Evolutionary conservation across 78 protist species (phyloP), one percentile per base, ranked within the genome.

Genomic region (Cavenderia fasciculata): DNA sequence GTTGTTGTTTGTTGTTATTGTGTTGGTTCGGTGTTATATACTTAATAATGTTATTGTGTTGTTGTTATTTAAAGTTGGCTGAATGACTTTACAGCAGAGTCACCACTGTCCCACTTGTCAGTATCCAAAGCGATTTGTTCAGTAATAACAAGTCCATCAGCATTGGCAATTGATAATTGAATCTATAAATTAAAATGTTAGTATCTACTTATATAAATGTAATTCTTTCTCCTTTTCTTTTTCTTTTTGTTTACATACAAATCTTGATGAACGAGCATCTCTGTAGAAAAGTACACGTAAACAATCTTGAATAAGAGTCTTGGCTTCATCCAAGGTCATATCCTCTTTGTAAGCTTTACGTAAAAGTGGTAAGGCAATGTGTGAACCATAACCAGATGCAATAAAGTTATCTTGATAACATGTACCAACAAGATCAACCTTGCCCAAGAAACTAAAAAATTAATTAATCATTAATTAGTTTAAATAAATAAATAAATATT

Each of bases 361-460:
- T 7, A 96, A 31, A 10, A 96, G 49, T 27, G 98, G 97, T 41
- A 72, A 49, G 6, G 97, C 97, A 29, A 97, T 90, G 90, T 97
- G 96, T 14, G 77, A 77, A 43, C 99, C 99, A 70, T 92, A 97
- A n/a, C 99, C 99, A 14, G 97, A 88, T n/a, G 94, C 87, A 41
- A 95, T 29, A 62, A 87, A 92, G 56, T 92, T 87, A 68, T 94
- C 97, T 27, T 92, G n/a, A 36, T 34, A 94, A 46, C 63, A 72
- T 31, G 97, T 94, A 38, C 97, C 97, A 27, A 76, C 44, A 14
- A 79, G 49, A 74, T 95, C 97, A 14, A 92, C 90, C 57, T 52
- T 59, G 40, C 96, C 97, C 31, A 95, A 79, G 34, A 74, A 91
- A 59, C 90, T 88, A 49, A 6, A 49, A 6, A 7, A 8, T 4